Evolutionary conservation across 2,329 filamentous ascomycete species (phyloP).

Genomic region (Talaromyces sp.): DNA sequence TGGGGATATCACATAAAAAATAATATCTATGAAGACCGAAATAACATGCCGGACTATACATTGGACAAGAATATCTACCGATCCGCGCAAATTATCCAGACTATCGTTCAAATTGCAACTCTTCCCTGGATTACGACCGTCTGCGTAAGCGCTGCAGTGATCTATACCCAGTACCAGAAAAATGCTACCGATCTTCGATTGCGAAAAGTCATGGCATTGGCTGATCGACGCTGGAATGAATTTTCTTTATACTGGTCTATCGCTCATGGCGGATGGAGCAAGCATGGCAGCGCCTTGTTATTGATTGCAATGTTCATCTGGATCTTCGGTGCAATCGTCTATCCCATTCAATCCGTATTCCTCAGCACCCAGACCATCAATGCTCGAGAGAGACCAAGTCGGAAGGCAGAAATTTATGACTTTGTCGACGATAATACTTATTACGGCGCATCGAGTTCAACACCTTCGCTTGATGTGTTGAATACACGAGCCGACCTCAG

Average conservation of each 20-base stretch:
- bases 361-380: conserved; percentile 7
- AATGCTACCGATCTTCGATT: conserved; percentile 2
- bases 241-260: not conserved
- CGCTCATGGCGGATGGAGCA: conserved; percentile 13
- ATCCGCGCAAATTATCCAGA: conserved; percentile 12
- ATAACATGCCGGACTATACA: not conserved
- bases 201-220: conserved; percentile 26
- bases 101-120: conserved; percentile 27
- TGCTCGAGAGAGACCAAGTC: too few relatives aligned
- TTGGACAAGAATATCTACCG: conserved; percentile 1
- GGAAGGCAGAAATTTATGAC: too few relatives aligned
- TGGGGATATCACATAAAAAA: too few relatives aligned
- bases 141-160: conserved; percentile 12
- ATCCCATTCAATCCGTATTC: conserved; percentile 26
- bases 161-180: conserved; percentile 10
- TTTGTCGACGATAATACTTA: too few relatives aligned
- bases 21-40: too few relatives aligned
- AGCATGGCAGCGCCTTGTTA: conserved; percentile 25
- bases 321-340: conserved; percentile 23
- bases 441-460: too few relatives aligned
- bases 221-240: conserved; percentile 10
- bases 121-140: conserved; percentile 30
- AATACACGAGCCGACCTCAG: too few relatives aligned
- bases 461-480: not conserved
- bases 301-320: conserved; percentile 21